Percentiles rank a stretch among this genome's conserved stretches.
Conservation (phyloP, 352 stramenopile species). For the Pythium dissimile region DNA sequence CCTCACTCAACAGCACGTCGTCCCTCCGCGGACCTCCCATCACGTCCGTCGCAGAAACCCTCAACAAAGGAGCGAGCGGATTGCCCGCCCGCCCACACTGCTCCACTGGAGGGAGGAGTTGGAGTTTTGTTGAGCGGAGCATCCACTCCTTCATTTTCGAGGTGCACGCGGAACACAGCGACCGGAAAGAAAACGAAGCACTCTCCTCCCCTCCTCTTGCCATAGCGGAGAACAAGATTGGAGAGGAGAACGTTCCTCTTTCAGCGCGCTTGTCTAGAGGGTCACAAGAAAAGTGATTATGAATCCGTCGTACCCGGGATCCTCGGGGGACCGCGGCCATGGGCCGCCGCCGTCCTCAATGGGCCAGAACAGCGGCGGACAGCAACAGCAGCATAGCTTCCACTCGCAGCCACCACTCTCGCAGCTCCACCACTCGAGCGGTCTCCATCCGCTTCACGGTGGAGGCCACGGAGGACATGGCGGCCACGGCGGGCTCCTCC, state of each 20-base stretch:
- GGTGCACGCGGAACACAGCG: not conserved
- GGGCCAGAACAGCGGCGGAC: constrained; percentile 23
- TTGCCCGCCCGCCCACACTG: not conserved
- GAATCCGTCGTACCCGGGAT: constrained; percentile 77
- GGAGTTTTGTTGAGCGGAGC: constrained; percentile 7
- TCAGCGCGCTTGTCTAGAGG: too few species aligned
- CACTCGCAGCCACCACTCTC: constrained; percentile 63
- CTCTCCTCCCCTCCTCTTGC: not conserved
- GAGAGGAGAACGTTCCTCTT: constrained; percentile 16
- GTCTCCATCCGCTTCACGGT: constrained; percentile 68
- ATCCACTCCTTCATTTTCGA: constrained; percentile 24
- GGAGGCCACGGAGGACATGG: constrained; percentile 27
- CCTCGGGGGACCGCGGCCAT: constrained; percentile 56
- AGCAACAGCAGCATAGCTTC: constrained; percentile 47
- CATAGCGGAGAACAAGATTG: not conserved
- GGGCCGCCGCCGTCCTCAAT: constrained; percentile 36
- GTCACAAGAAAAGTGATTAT: constrained; percentile 38
- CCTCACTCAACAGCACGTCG: not conserved
- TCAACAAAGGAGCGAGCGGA: not conserved
- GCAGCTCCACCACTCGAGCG: constrained; percentile 50
- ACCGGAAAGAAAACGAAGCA: constrained; percentile 2
- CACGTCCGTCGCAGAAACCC: not conserved
- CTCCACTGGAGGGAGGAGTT: not conserved
- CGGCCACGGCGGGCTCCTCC: constrained; percentile 42
- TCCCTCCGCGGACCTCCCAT: not conserved